phyloP scores from a whole-genome alignment of 2,329 filamentous ascomycete genomes.

The Fonsecaea erecta region DNA sequence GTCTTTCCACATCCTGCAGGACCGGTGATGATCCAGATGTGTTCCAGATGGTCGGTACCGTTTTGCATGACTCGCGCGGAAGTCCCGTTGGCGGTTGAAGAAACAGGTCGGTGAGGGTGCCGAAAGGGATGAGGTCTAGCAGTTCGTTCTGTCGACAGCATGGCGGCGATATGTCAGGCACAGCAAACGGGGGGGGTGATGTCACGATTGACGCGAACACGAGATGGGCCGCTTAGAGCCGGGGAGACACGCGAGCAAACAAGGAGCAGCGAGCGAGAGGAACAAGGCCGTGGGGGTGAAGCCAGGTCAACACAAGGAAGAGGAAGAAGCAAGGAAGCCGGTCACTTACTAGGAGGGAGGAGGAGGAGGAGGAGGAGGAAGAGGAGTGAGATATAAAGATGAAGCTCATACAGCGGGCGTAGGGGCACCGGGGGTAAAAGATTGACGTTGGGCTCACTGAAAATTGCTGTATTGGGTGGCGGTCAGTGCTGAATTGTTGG shows the following conservation, averaged over 20 bases:
- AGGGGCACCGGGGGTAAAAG: too few species aligned
- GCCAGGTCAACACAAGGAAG: conserved; percentile 1
- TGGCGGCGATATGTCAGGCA: conserved; percentile 38
- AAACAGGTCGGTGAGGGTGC: conserved; percentile 22
- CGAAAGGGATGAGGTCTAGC: conserved; percentile 27
- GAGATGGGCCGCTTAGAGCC: conserved; percentile 13
- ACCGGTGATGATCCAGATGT: conserved; percentile 81
- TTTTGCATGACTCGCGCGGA: conserved; percentile 30
- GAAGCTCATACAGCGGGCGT: background rate
- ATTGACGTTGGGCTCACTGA: conserved; percentile 11
- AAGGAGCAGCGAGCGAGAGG: conserved; percentile 2
- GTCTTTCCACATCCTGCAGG: conserved; percentile 81
- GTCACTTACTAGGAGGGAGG: conserved; percentile 14
- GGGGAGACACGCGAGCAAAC: conserved; percentile 14
- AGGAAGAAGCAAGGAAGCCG: background rate
- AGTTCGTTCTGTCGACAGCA: conserved; percentile 47
- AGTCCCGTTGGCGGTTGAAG: conserved; percentile 13
- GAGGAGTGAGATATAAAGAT: conserved; percentile 14
- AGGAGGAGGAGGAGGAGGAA: too few species aligned
- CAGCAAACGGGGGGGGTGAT: conserved; percentile 14
- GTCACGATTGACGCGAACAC: conserved; percentile 31
- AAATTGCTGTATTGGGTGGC: conserved; percentile 7
- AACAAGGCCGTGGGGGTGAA: background rate
- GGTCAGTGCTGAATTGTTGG: conserved; percentile 4
- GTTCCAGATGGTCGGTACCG: conserved; percentile 51